Evolutionary conservation across 2,329 filamentous ascomycete genomes (phyloP).

Genomic region (Neopestalotiopsis sp.): DNA sequence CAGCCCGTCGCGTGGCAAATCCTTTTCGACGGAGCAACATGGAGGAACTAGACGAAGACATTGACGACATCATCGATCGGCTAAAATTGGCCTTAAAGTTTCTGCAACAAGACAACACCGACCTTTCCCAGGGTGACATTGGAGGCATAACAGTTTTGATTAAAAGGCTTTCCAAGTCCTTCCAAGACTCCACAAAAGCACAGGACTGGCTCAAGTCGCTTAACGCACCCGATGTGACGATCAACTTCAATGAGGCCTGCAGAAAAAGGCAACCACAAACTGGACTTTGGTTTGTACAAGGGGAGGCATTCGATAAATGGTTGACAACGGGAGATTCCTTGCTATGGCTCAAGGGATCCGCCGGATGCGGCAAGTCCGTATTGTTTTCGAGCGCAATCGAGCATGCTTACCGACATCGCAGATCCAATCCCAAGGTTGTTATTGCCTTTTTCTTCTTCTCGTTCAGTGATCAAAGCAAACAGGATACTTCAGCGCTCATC

Average conservation of each 20-base stretch:
- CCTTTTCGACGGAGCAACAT: constrained; percentile 43
- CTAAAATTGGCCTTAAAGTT: constrained; percentile 38
- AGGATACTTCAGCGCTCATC: constrained; percentile 37
- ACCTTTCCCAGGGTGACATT: constrained; percentile 31
- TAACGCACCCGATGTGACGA: constrained; percentile 40
- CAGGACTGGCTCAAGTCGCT: constrained; percentile 34
- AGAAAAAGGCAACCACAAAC: constrained; percentile 39
- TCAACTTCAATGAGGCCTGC: constrained; percentile 38
- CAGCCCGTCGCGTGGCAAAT: constrained; percentile 31
- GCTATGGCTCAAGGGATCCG: constrained; percentile 45
- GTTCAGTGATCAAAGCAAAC: constrained; percentile 42
- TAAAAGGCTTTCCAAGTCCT: constrained; percentile 29
- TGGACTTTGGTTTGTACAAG: constrained; percentile 39
- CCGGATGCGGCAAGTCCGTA: constrained; percentile 47
- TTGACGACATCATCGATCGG: constrained; percentile 37
- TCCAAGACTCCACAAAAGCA: constrained; percentile 33
- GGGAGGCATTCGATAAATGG: constrained; percentile 34
- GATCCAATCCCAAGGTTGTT: constrained; percentile 29
- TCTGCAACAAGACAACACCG: constrained; percentile 35
- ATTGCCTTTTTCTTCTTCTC: constrained; percentile 48
- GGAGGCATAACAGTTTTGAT: constrained; percentile 32
- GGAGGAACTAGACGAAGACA: constrained; percentile 43
- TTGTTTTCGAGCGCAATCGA: constrained; percentile 44
- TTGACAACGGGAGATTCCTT: constrained; percentile 35
- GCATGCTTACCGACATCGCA: constrained; percentile 27